phyloP scores from a whole-genome alignment of 129 eudicot species.

The Daucus carota region DH1_v3.0 NC_030381.2:37432501-37433000 shows the following conservation, averaged over 20 bases:
- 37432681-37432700: background rate
- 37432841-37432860: background rate
- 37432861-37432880: background rate
- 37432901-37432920: background rate
- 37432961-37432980: background rate
- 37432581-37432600: slow-evolving; percentile 43
- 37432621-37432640: slow-evolving; percentile 20
- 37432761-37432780: background rate
- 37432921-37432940: background rate
- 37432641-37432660: background rate
- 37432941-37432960: background rate
- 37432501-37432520: slow-evolving; percentile 32
- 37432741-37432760: background rate
- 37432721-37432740: slow-evolving; percentile 1
- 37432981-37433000: background rate
- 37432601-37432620: slow-evolving; percentile 36
- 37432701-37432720: background rate
- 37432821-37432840: background rate
- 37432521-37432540: slow-evolving; percentile 46
- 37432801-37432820: slow-evolving; percentile 7
- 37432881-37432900: background rate
- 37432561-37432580: slow-evolving; percentile 34
- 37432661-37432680: background rate
- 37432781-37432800: background rate
- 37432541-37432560: slow-evolving; percentile 48